Base-by-base conservation (phyloP, 768 basidiomycete species). In the Termitomyces sp. region DNA sequence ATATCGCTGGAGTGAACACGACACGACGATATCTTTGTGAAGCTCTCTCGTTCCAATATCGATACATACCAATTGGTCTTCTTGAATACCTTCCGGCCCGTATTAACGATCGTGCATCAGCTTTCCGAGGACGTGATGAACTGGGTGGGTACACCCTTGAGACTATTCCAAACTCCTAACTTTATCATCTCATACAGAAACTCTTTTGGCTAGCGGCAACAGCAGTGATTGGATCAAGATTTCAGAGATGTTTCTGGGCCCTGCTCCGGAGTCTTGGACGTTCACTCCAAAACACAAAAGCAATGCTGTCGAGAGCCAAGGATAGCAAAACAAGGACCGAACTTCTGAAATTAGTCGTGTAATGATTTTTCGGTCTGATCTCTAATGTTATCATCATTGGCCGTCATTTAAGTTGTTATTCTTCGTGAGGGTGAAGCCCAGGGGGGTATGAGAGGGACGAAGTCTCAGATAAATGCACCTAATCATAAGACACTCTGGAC, bases 281-380 rank as follows among this genome's bases (percentile, higher is more conserved):
- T 98, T 97, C 71, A 84, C 83, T 14, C 94, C 95, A 1, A 98
- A 97, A 70, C 95, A 98, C 73, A 95, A 92, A 73, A 94, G 91
- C 60, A 98, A 97, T 68, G 75, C 90, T 1, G 86, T 90, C 63
- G 89, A 77, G 59, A 71, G 73, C 41, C 77, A 78, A 65, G 78
- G 78, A 17, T 78, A 68, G 30, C 19, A 23, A 49, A 35, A 19
- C 7, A 48, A 33, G 31, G 19, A 3, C 7, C 21, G n/a, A 19
- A 14, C 31, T 33, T 31, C 11, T 48, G 6, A 21, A 48, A 3
- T 33, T 3, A 48, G 7, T 31, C 31, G 5, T 47, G 15, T 46
- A 1, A 46, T 46, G 45, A 30, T 11, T 11, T 31, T n/a, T 30
- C 31, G 19, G 6, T 31, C 30, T 38, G 37, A 38, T 17, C 5